phyloP scores from a whole-genome alignment of 768 basidiomycete species.

The Astraeus odoratus region DNA sequence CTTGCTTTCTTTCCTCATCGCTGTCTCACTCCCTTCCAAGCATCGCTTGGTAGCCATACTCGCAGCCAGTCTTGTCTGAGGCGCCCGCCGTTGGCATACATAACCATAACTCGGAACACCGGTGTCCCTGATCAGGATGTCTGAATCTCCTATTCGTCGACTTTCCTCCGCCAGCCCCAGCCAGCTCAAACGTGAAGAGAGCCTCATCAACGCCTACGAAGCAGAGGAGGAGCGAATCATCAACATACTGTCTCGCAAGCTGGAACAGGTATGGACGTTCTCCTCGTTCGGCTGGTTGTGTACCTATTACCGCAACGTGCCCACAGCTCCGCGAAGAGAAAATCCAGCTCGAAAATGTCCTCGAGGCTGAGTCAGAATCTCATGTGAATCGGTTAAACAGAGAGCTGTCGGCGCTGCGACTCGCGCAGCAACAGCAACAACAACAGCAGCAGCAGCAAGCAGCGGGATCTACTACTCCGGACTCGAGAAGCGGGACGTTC shows the following conservation, averaged over 20 bases:
- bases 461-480: slow-evolving; percentile 25
- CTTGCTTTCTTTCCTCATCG: background rate
- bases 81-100: background rate
- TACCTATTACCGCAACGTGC: background rate
- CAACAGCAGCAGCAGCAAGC: too few relatives aligned
- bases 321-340: slow-evolving; percentile 76
- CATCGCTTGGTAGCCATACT: background rate
- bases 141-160: slow-evolving; percentile 46
- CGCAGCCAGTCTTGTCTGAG: background rate
- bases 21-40: background rate
- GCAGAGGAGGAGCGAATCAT: slow-evolving; percentile 88
- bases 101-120: background rate
- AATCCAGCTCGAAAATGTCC: slow-evolving; percentile 70
- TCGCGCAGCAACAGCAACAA: slow-evolving; percentile 58
- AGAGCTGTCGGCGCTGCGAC: slow-evolving; percentile 59
- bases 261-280: slow-evolving; percentile 57
- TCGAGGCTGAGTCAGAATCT: slow-evolving; percentile 82
- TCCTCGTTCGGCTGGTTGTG: background rate
- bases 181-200: slow-evolving; percentile 50
- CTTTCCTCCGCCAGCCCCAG: slow-evolving; percentile 54
- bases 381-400: slow-evolving; percentile 73
- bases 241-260: slow-evolving; percentile 73
- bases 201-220: slow-evolving; percentile 82
- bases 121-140: slow-evolving; percentile 12
- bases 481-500: slow-evolving; percentile 5